Conservation (phyloP, 2,329 filamentous ascomycete genomes). For the Aspergillus terreus region DNA sequence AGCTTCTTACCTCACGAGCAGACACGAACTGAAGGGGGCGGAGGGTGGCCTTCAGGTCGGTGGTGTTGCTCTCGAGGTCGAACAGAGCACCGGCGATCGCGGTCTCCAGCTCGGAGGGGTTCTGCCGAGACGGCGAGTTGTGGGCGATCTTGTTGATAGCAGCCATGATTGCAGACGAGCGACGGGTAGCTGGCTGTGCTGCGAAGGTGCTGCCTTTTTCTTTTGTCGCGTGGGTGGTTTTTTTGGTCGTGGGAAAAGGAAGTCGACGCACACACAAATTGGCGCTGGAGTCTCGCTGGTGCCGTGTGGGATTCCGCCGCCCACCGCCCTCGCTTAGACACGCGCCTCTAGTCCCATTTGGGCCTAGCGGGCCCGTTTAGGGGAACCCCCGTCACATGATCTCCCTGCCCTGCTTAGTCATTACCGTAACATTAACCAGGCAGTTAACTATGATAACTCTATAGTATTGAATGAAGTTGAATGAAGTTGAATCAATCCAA, state of each 20-base stretch:
- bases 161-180: conserved; percentile 58
- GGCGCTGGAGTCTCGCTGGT: conserved; percentile 1
- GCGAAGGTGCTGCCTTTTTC: conserved; percentile 31
- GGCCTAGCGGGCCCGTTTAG: conserved; percentile 23
- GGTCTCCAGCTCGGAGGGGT: conserved; percentile 95
- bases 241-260: conserved; percentile 25
- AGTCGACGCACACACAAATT: conserved; percentile 19
- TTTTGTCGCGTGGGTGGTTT: conserved; percentile 15
- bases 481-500: neutral
- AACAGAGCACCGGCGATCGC: conserved; percentile 95
- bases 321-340: conserved; percentile 32
- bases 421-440: neutral
- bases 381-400: conserved; percentile 29
- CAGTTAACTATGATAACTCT: too few species aligned
- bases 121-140: conserved; percentile 94
- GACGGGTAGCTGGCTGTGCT: conserved; percentile 35
- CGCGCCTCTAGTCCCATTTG: conserved; percentile 16
- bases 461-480: neutral
- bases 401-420: conserved; percentile 16
- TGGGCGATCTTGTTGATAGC: conserved; percentile 96
- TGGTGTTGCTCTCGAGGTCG: conserved; percentile 98
- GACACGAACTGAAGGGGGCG: conserved; percentile 98
- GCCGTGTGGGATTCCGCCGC: conserved; percentile 24
- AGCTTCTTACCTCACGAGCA: conserved; percentile 91
- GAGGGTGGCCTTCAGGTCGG: conserved; percentile 93